These are phyloP conservation scores for Nemania sp. DNA, from an alignment of 2,329 filamentous ascomycete species.

Conservation along the genomic window DNA sequence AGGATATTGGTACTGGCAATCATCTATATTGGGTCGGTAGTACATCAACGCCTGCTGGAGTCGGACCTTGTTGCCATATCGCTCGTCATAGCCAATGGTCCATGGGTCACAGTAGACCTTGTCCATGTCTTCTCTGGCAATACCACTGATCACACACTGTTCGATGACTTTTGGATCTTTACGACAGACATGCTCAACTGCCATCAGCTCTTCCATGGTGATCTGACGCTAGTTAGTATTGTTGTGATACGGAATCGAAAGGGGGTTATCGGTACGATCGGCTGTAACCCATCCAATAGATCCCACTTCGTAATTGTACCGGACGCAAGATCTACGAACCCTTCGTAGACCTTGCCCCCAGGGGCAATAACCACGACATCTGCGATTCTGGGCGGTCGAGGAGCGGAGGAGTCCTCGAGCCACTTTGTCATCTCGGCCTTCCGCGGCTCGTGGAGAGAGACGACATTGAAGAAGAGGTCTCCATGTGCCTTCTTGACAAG, in stretches of 20 bases:
- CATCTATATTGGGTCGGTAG: constrained; percentile 82
- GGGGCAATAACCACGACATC: constrained; percentile 83
- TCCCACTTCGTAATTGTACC: constrained; percentile 75
- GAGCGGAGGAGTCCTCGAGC: constrained; percentile 67
- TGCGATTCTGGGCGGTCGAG: constrained; percentile 71
- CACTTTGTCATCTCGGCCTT: constrained; percentile 84
- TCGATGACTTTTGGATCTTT: constrained; percentile 86
- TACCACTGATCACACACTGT: constrained; percentile 82
- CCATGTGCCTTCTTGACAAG: constrained; percentile 72
- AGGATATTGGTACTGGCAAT: constrained; percentile 88
- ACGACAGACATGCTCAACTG: constrained; percentile 76
- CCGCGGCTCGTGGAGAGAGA: constrained; percentile 81
- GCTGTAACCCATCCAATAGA: constrained; percentile 75
- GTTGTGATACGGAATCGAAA: not conserved
- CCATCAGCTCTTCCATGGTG: constrained; percentile 86
- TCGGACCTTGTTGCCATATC: constrained; percentile 76
- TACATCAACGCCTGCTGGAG: constrained; percentile 96
- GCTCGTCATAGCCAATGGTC: constrained; percentile 94
- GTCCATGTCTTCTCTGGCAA: constrained; percentile 83
- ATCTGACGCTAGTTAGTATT: constrained; percentile 56
- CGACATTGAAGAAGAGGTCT: constrained; percentile 81
- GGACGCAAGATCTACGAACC: constrained; percentile 72
- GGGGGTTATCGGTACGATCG: constrained; percentile 54
- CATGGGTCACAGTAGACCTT: constrained; percentile 96
- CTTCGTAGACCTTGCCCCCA: constrained; percentile 81